Evolutionary conservation across 140 eudicot genomes (phyloP).

Genomic region (Bidens hawaiensis): DNA sequence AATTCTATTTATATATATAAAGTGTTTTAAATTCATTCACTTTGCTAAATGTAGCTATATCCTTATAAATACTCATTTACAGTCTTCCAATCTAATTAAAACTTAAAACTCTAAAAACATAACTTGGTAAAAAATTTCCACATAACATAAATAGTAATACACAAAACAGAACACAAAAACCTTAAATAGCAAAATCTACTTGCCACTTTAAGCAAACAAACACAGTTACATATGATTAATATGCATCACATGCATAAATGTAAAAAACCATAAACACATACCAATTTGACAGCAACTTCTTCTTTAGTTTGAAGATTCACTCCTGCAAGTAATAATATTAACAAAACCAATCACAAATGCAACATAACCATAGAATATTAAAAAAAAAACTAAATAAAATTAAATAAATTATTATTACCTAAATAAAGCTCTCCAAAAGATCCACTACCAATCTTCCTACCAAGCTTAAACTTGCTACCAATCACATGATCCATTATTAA

Average conservation of each 20-base stretch:
- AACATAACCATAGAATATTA: not conserved
- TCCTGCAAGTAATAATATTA: conserved; percentile 44
- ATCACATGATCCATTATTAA: no score
- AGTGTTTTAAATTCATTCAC: not conserved
- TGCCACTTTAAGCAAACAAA: not conserved
- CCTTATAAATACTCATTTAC: not conserved
- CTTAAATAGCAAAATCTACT: not conserved
- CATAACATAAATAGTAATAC: not conserved
- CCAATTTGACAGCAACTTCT: conserved; percentile 97
- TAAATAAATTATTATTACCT: no score
- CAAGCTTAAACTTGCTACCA: no score
- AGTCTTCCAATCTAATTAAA: not conserved
- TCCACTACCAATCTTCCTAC: no score
- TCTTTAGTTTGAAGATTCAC: conserved; percentile 89
- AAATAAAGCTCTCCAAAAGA: no score
- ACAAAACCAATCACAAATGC: conserved; percentile 9
- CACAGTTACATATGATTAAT: not conserved
- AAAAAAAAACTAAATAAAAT: no score
- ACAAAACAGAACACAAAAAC: not conserved
- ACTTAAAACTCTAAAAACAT: not conserved
- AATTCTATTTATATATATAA: not conserved
- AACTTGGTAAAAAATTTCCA: not conserved
- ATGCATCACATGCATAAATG: not conserved
- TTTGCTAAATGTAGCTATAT: not conserved
- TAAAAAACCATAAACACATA: conserved; percentile 34